These are phyloP conservation scores for Microbotryum violaceum DNA, from an alignment of 1,284 basidiomycete species.

Conservation along the genomic window DNA sequence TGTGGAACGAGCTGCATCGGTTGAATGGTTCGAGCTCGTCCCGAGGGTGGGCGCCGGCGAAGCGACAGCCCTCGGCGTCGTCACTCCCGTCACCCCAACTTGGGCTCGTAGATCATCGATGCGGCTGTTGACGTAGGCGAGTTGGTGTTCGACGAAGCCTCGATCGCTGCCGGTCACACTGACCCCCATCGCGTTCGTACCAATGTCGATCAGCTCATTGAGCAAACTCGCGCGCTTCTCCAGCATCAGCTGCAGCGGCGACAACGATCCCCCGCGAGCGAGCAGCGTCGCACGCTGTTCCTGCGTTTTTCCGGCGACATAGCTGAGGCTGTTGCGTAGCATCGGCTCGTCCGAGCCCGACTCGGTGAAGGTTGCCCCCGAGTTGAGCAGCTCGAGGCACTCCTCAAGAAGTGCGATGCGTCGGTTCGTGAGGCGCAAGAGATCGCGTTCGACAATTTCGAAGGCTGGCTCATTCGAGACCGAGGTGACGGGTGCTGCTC, in stretches of 20 bases:
- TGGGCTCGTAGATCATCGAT: neutral
- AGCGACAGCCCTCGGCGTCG: too few species aligned
- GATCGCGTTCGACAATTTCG: neutral
- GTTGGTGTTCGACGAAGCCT: neutral
- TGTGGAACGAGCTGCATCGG: too few species aligned
- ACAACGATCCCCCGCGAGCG: neutral
- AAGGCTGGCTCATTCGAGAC: too few species aligned
- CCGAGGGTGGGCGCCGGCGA: too few species aligned
- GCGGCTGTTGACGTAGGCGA: neutral
- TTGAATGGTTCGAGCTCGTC: too few species aligned
- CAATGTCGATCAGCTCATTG: neutral
- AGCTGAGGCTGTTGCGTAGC: neutral
- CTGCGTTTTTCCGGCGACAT: neutral
- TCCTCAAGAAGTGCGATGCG: constrained; percentile 10
- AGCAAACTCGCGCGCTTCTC: neutral
- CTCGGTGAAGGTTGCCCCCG: neutral
- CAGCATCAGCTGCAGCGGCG: neutral
- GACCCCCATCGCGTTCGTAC: neutral
- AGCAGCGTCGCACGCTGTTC: neutral
- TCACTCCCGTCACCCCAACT: neutral
- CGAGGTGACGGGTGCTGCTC: too few species aligned
- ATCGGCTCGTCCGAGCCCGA: neutral
- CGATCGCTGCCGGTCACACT: too few species aligned
- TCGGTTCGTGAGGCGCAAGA: constrained; percentile 11
- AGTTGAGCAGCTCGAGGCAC: constrained; percentile 6